These are phyloP conservation scores for Pestalotiopsis sp. DNA, from an alignment of 2,329 filamentous ascomycete genomes.

Conservation along the genomic window DNA sequence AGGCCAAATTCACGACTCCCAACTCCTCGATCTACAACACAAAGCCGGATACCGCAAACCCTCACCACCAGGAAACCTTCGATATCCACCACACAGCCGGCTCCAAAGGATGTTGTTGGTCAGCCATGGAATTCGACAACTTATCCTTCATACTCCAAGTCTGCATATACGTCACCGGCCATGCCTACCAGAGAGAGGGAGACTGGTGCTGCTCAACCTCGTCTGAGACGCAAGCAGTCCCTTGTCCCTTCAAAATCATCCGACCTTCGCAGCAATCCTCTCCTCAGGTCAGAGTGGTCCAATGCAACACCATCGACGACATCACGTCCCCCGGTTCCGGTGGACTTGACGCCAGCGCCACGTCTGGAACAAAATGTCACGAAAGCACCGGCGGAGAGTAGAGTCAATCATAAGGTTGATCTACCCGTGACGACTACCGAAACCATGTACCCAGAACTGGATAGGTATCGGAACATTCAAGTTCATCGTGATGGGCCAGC, in stretches of 20 bases:
- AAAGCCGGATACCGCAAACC: constrained; percentile 42
- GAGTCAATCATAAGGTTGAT: constrained; percentile 44
- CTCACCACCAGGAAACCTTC: constrained; percentile 27
- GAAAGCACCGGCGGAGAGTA: constrained; percentile 48
- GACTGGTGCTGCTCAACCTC: constrained; percentile 27
- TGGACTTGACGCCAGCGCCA: constrained; percentile 35
- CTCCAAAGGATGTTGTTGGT: constrained; percentile 45
- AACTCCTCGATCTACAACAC: constrained; percentile 24
- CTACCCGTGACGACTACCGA: constrained; percentile 42
- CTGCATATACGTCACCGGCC: constrained; percentile 35
- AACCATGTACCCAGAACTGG: constrained; percentile 62
- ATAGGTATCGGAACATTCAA: constrained; percentile 58
- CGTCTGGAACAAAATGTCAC: constrained; percentile 45
- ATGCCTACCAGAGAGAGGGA: constrained; percentile 38
- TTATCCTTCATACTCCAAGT: constrained; percentile 33
- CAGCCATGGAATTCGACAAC: constrained; percentile 45
- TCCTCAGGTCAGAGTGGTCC: constrained; percentile 39
- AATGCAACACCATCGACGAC: constrained; percentile 47
- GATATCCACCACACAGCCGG: constrained; percentile 31
- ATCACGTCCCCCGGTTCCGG: constrained; percentile 38
- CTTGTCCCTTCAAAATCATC: constrained; percentile 43
- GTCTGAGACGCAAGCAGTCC: constrained; percentile 53
- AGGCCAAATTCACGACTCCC: constrained; percentile 25
- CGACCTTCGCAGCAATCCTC: constrained; percentile 36
- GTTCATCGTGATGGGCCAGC: constrained; percentile 38